phyloP scores from a whole-genome alignment of 2,329 filamentous ascomycete species.

The Aspergillus costaricaensis region DNA sequence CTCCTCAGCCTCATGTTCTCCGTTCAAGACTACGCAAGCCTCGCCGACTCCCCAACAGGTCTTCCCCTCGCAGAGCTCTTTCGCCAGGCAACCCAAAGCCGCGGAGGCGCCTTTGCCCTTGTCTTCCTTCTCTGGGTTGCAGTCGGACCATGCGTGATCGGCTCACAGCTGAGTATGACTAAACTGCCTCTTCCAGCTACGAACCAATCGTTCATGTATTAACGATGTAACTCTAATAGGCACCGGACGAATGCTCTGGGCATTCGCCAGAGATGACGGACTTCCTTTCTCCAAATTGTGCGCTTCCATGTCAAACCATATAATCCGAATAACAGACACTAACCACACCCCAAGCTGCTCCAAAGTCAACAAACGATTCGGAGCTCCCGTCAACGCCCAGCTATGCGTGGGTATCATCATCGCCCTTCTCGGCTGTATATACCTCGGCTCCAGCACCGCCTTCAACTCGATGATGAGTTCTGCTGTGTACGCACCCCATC shows the following conservation, averaged over 20 bases:
- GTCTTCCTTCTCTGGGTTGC: slow-evolving; percentile 45
- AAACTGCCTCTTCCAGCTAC: not conserved
- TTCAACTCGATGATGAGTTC: slow-evolving; percentile 58
- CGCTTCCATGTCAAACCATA: not conserved
- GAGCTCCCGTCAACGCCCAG: slow-evolving; percentile 58
- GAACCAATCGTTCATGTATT: not conserved
- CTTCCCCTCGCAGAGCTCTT: slow-evolving; percentile 71
- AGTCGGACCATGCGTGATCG: slow-evolving; percentile 36
- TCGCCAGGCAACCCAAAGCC: slow-evolving; percentile 55
- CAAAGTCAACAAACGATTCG: slow-evolving; percentile 46
- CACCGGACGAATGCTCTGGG: slow-evolving; percentile 60
- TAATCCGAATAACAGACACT: not conserved
- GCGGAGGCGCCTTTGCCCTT: slow-evolving; percentile 54
- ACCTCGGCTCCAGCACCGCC: slow-evolving; percentile 66
- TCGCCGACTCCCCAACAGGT: slow-evolving; percentile 41
- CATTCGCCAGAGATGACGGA: slow-evolving; percentile 57
- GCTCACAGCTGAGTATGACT: slow-evolving; percentile 34
- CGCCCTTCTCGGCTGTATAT: slow-evolving; percentile 63
- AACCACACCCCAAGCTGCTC: slow-evolving; percentile 38
- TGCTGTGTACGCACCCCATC: slow-evolving; percentile 16
- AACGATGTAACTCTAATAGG: slow-evolving; percentile 30
- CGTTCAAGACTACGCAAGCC: slow-evolving; percentile 50
- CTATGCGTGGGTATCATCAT: slow-evolving; percentile 52
- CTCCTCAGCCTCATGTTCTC: slow-evolving; percentile 56
- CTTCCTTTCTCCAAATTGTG: slow-evolving; percentile 34